A percentile compares a stretch with the other conserved stretches of the same genome.
Evolutionary conservation across 2,329 filamentous ascomycete genomes (phyloP).

Genomic region (Trichophyton equinum): DNA sequence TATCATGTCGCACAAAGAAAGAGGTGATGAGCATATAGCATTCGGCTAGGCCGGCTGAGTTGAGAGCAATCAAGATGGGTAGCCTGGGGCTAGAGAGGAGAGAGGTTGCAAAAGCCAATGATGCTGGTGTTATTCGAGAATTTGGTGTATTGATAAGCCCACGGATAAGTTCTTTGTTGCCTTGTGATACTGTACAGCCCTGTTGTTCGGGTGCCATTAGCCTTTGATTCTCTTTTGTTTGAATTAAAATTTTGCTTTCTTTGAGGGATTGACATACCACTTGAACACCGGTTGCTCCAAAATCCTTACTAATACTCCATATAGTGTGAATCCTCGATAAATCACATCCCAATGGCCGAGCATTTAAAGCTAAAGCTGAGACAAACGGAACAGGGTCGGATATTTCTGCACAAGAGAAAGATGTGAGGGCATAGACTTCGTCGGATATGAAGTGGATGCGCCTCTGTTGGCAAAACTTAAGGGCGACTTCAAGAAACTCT

Average conservation of each 20-base stretch:
- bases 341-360: slow-evolving; percentile 11
- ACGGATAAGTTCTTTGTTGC: slow-evolving; percentile 14
- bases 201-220: slow-evolving; percentile 5
- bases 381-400: slow-evolving; percentile 11
- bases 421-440: slow-evolving; percentile 18
- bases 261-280: slow-evolving; percentile 12
- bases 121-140: slow-evolving; percentile 16
- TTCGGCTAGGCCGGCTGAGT: slow-evolving; percentile 15
- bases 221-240: background rate
- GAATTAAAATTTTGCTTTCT: background rate
- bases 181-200: slow-evolving; percentile 17
- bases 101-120: slow-evolving; percentile 14
- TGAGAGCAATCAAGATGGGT: slow-evolving; percentile 16
- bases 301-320: slow-evolving; percentile 16
- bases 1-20: slow-evolving; percentile 16
- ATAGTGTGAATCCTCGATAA: slow-evolving; percentile 15
- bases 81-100: slow-evolving; percentile 18
- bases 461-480: slow-evolving; percentile 16
- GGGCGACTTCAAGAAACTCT: slow-evolving; percentile 12
- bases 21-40: slow-evolving; percentile 18
- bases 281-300: slow-evolving; percentile 15
- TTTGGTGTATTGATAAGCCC: slow-evolving; percentile 14
- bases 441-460: slow-evolving; percentile 20
- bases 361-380: slow-evolving; percentile 13
- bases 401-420: slow-evolving; percentile 13